A percentile compares a stretch with the other conserved stretches of the same genome.
phyloP scores from a whole-genome alignment of 495 filamentous ascomycete genomes.

The Hyaloscypha finlandica region DNA sequence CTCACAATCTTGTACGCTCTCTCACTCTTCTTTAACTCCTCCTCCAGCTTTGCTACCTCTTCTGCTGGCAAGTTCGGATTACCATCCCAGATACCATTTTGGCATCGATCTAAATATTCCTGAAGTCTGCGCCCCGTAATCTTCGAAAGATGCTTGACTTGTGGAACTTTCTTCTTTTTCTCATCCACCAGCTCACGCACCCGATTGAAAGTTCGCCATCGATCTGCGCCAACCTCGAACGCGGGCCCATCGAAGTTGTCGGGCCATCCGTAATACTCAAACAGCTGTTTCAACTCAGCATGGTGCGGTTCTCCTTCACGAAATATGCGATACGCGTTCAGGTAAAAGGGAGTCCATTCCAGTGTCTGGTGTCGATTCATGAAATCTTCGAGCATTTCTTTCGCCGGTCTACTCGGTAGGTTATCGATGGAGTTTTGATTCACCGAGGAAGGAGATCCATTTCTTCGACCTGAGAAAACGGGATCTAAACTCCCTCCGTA shows the following conservation, averaged over 20 bases:
- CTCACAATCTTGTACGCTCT: not conserved
- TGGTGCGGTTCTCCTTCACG: not conserved
- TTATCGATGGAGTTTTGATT: constrained; percentile 12
- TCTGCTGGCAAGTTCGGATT: constrained; percentile 3
- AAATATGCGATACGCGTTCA: constrained; percentile 1
- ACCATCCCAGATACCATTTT: constrained; percentile 11
- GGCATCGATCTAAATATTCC: not conserved
- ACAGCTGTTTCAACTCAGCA: constrained; percentile 9
- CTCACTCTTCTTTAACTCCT: not conserved
- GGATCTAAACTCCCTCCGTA: not conserved
- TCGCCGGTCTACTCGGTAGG: not conserved
- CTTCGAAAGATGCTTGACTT: not conserved
- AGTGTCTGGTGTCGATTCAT: constrained; percentile 1
- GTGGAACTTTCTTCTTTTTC: not conserved
- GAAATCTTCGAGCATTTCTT: constrained; percentile 9
- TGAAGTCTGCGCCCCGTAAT: not conserved
- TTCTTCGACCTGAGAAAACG: constrained; percentile 2
- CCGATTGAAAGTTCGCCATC: constrained; percentile 5
- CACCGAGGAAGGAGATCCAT: not conserved
- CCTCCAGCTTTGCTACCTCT: constrained; percentile 9
- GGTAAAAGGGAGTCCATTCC: constrained; percentile 15
- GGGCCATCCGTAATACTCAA: constrained; percentile 13
- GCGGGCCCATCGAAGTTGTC: constrained; percentile 7
- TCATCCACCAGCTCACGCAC: constrained; percentile 3
- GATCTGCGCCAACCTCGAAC: constrained; percentile 9